Evolutionary conservation across 2,329 filamentous ascomycete genomes (phyloP).

Genomic region (Colletotrichum abscissum): DNA sequence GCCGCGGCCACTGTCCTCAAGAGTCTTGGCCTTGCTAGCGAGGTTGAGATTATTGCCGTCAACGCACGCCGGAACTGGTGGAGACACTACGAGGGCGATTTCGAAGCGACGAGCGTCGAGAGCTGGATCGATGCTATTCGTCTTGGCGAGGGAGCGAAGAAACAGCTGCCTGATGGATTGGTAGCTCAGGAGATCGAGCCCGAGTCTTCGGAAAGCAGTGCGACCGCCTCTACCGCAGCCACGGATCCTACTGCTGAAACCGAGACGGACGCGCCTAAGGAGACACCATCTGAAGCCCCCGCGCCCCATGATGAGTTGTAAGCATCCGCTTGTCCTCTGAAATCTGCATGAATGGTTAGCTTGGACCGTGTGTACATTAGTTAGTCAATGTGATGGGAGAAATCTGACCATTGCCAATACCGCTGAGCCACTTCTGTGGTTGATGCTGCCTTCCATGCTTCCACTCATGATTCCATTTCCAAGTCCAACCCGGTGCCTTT

Average conservation of each 20-base stretch:
- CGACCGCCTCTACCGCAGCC: slow-evolving; percentile 24
- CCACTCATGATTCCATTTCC: slow-evolving; percentile 57
- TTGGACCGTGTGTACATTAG: slow-evolving; percentile 14
- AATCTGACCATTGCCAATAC: slow-evolving; percentile 23
- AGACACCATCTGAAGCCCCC: slow-evolving; percentile 48
- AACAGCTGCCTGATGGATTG: slow-evolving; percentile 75
- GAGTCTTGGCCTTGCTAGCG: slow-evolving; percentile 70
- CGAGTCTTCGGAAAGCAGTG: slow-evolving; percentile 6
- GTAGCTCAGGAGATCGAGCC: slow-evolving; percentile 49
- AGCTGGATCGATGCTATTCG: slow-evolving; percentile 92
- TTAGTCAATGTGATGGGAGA: slow-evolving; percentile 4
- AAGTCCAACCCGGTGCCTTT: slow-evolving; percentile 61
- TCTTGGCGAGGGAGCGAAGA: slow-evolving; percentile 86
- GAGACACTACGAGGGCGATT: slow-evolving; percentile 75
- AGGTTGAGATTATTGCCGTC: slow-evolving; percentile 81
- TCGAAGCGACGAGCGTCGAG: slow-evolving; percentile 74
- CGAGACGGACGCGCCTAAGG: slow-evolving; percentile 45
- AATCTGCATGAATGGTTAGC: slow-evolving; percentile 23
- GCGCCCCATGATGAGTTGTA: slow-evolving; percentile 62
- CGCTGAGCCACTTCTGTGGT: slow-evolving; percentile 9
- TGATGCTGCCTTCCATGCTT: slow-evolving; percentile 18
- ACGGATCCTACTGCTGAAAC: slow-evolving; percentile 28
- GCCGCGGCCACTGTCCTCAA: slow-evolving; percentile 57
- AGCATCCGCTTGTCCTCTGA: slow-evolving; percentile 30
- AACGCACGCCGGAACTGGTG: slow-evolving; percentile 91